Base-by-base conservation (phyloP, 805 yeast species). In the Barnettozyma californica region DNA sequence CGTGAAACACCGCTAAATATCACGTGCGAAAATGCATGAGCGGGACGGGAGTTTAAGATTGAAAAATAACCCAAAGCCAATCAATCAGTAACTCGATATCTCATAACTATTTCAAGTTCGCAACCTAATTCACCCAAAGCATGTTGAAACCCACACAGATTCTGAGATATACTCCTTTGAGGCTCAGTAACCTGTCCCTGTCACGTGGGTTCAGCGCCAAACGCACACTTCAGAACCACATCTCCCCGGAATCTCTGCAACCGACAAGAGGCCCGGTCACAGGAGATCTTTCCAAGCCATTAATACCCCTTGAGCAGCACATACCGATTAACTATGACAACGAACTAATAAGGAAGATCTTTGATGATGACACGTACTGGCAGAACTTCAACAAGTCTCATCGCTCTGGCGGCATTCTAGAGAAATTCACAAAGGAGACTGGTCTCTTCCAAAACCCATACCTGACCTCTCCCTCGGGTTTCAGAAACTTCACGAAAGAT, bases 361-460 rank as follows among this genome's bases (percentile, higher is more conserved):
- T 85, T 58, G 91, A 86, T 57, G 81, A 83, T 60, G 77, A 74
- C 16, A 63, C 65, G 13, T 80, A 72, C 56, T 85, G 87, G 79
- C 60, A 68, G 20, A 65, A 70, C 36, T 77, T 82, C 62, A 80
- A 75, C 55, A 66, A 64, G 25, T 23, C 23, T 41, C 48, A 18
- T 18, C 38, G 35, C 43, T 48, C 16, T n/a, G 37, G 44, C 44
- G 44, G 37, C 10, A 49, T 46, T 38, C 45, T 55, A 3, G 49
- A 50, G 19, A 46, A 35, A 35, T 36, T 48, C 5, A 47, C 46
- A 16, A 54, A 53, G n/a, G 63, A 63, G 38, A 71, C 76, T 1
- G 97, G 97, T 0, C 71, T 92, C 27, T 91, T 94, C 62, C 72
- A 75, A 45, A 91, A 92, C 57, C 84, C 85, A 29, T 78, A 76